phyloP scores from a whole-genome alignment of 148 eudicot species.

The Oxyria digyna region DNA sequence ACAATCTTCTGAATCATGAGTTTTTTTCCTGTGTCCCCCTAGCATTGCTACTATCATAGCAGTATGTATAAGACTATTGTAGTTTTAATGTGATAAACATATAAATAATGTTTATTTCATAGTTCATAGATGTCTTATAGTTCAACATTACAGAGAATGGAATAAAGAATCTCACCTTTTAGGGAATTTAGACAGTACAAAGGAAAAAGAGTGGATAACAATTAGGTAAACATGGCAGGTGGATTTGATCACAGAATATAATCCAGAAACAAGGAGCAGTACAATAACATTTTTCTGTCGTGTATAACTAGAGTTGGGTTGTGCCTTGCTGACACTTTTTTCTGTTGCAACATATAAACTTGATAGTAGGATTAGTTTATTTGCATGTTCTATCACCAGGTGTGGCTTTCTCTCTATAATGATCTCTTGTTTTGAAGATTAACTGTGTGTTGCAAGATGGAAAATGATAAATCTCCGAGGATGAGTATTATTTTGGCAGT shows the following conservation, averaged over 20 bases:
- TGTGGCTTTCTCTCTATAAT: neutral
- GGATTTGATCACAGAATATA: neutral
- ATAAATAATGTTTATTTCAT: neutral
- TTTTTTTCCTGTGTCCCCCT: neutral
- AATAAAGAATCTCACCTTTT: neutral
- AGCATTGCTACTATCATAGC: neutral
- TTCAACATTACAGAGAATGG: neutral
- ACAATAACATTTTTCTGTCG: no score
- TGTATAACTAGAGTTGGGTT: no score
- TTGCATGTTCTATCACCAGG: neutral
- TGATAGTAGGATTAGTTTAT: neutral
- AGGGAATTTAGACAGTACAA: neutral
- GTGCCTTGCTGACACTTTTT: neutral
- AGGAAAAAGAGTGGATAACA: neutral
- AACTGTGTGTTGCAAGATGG: neutral
- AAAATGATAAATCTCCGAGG: neutral
- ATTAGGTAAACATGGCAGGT: neutral
- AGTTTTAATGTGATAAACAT: neutral
- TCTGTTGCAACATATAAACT: neutral
- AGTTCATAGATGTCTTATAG: neutral
- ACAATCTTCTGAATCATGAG: neutral
- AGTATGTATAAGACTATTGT: no score
- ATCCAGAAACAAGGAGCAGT: neutral
- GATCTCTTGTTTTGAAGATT: neutral
- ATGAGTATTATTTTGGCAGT: neutral